Percentiles rank a stretch among this genome's conserved stretches.
Conservation (phyloP, 768 basidiomycete genomes). For the Termitomyces sp. region DNA sequence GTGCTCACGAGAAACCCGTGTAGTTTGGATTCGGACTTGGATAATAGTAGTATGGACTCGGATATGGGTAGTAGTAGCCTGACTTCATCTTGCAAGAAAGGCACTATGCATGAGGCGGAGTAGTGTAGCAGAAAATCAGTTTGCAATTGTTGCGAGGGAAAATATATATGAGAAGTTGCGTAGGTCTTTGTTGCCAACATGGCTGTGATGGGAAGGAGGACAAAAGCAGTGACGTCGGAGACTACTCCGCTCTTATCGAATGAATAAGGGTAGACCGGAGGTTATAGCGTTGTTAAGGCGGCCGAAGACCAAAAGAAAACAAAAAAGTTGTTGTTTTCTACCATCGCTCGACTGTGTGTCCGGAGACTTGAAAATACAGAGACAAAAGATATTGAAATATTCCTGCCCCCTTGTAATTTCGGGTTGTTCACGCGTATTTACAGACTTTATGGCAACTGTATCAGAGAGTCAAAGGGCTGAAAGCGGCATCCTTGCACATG, state of each 20-base stretch:
- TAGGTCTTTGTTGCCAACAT: conserved; percentile 7
- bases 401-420: not conserved
- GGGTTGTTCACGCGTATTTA: not conserved
- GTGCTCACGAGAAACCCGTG: conserved; percentile 2
- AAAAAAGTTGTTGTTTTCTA: not conserved
- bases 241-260: not conserved
- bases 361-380: conserved; percentile 1
- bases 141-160: not conserved
- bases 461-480: not conserved
- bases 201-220: conserved; percentile 5
- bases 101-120: not conserved
- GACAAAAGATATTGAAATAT: not conserved
- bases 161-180: not conserved
- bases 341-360: not conserved
- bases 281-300: not conserved
- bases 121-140: not conserved
- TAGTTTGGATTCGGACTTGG: not conserved
- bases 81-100: conserved; percentile 1
- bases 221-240: conserved; percentile 5
- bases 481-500: not conserved
- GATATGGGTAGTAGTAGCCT: not conserved
- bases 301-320: not conserved
- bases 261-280: not conserved
- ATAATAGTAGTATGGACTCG: not conserved
- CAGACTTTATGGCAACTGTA: not conserved